A percentile compares a stretch with the other conserved stretches of the same genome.
Evolutionary conservation across 192 early-diverging fungal genomes (phyloP).

Genomic region (Neocallimastix lanati): DNA sequence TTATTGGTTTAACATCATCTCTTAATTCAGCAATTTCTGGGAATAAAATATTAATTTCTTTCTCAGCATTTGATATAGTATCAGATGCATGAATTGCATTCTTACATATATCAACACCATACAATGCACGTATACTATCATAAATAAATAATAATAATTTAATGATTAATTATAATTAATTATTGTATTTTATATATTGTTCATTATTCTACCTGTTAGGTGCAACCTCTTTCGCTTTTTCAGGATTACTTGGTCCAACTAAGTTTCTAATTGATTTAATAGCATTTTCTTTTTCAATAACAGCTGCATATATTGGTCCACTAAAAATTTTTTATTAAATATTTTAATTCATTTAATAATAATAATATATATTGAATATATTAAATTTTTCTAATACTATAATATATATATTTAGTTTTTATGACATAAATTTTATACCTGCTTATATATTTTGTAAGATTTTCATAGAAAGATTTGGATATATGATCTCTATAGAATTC

Average conservation of each 20-base stretch:
- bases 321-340: conserved; percentile 1
- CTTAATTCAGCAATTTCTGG: not conserved
- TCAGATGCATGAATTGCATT: conserved; percentile 2
- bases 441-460: not conserved
- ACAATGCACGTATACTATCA: conserved; percentile 1
- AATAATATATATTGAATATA: too few relatives aligned
- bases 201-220: conserved; percentile 11
- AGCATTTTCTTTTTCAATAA: conserved; percentile 25
- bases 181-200: not conserved
- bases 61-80: not conserved
- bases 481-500: not conserved
- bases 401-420: too few relatives aligned
- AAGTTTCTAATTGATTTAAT: conserved; percentile 27
- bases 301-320: conserved; percentile 22
- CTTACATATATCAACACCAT: not conserved
- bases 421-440: too few relatives aligned
- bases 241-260: conserved; percentile 24
- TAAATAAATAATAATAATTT: not conserved
- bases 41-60: not conserved
- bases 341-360: too few relatives aligned
- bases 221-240: conserved; percentile 8
- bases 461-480: not conserved
- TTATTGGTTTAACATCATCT: not conserved
- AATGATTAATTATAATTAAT: not conserved
- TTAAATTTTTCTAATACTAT: too few relatives aligned